phyloP scores from a whole-genome alignment of 2,329 filamentous ascomycete genomes.

The Bipolaris sorokiniana region DNA sequence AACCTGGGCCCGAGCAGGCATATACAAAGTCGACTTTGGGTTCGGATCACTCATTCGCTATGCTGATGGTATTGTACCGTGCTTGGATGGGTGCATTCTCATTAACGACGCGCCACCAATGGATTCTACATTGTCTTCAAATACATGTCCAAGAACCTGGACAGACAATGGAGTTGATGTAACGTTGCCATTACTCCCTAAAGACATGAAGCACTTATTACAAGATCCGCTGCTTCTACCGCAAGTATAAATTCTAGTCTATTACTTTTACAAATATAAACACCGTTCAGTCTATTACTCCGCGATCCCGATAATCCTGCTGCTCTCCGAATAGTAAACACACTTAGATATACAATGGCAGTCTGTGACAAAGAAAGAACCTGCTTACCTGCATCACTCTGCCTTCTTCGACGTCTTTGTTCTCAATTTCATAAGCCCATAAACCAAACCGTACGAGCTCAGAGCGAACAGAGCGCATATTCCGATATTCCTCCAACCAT shows the following conservation, averaged over 20 bases:
- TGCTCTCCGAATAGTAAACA: background rate
- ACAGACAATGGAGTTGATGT: conserved; percentile 6
- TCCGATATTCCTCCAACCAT: conserved; percentile 70
- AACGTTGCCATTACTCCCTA: background rate
- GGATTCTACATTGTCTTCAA: background rate
- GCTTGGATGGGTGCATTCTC: conserved; percentile 12
- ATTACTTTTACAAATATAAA: too few species aligned
- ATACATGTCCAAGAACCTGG: background rate
- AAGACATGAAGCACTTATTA: conserved; percentile 11
- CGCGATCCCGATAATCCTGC: too few species aligned
- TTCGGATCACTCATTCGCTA: conserved; percentile 12
- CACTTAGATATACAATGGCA: background rate
- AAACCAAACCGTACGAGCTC: conserved; percentile 60
- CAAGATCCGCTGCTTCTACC: conserved; percentile 11
- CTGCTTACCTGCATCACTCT: background rate
- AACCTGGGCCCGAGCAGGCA: conserved; percentile 17
- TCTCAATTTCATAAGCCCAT: conserved; percentile 50
- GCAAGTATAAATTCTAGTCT: too few species aligned
- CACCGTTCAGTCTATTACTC: background rate
- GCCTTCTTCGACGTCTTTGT: conserved; percentile 39
- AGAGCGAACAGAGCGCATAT: conserved; percentile 64
- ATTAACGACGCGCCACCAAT: conserved; percentile 8
- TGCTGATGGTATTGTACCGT: conserved; percentile 13
- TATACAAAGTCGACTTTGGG: conserved; percentile 14
- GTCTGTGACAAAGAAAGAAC: background rate